A percentile compares a stretch with the other conserved stretches of the same genome.
Conservation (phyloP, 2,329 filamentous ascomycete genomes). For the Neoarthrinium moseri region DNA sequence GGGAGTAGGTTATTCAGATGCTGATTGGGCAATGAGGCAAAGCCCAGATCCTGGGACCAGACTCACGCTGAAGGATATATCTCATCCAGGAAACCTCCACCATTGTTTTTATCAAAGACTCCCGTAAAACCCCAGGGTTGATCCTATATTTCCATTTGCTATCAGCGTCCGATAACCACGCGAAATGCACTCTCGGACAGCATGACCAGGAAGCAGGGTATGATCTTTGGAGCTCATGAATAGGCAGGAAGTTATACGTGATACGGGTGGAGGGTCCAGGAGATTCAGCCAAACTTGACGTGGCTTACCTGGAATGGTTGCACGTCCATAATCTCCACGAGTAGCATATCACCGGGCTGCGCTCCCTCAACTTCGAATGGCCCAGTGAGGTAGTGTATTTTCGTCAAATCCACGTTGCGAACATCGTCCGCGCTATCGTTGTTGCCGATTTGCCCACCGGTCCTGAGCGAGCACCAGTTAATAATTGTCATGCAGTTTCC, state of each 20-base stretch:
- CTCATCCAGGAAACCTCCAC: slow-evolving; percentile 86
- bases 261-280: background rate
- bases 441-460: slow-evolving; percentile 81
- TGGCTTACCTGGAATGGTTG: slow-evolving; percentile 68
- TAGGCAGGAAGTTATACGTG: too few species aligned
- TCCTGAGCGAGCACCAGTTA: slow-evolving; percentile 43
- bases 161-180: background rate
- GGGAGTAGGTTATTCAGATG: too few species aligned
- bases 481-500: too few species aligned
- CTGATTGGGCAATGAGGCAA: too few species aligned
- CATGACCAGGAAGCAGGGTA: too few species aligned
- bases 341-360: slow-evolving; percentile 78
- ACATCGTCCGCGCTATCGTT: slow-evolving; percentile 89
- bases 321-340: slow-evolving; percentile 91
- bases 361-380: slow-evolving; percentile 86
- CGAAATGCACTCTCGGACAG: too few species aligned
- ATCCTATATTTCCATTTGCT: background rate
- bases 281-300: background rate
- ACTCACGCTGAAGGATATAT: slow-evolving; percentile 77
- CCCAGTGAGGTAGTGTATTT: slow-evolving; percentile 83
- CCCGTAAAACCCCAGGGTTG: slow-evolving; percentile 79
- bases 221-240: too few species aligned
- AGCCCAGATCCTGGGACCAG: too few species aligned
- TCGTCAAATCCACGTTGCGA: slow-evolving; percentile 78
- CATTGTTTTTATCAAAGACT: slow-evolving; percentile 76